Conservation (phyloP, 1,139 yeast genomes). For the Suhomyces panamericanus region DNA sequence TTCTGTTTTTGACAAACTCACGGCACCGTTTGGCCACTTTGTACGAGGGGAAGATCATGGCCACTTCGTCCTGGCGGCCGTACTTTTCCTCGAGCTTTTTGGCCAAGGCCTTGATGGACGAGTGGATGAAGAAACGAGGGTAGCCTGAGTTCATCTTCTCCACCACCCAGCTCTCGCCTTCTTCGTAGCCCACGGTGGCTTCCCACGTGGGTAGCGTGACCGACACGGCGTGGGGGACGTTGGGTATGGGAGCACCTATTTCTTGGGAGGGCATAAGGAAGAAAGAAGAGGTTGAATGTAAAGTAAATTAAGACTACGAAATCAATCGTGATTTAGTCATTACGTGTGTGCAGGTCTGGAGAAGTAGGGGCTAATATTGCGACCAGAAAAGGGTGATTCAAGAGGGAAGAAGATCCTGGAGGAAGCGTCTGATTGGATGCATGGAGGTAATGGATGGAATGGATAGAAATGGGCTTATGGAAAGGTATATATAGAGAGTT, state of each 20-base stretch:
- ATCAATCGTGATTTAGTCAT: neutral
- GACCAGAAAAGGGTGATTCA: too few relatives aligned
- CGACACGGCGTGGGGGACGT: conserved; percentile 89
- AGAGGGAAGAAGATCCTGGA: too few relatives aligned
- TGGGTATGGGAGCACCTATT: conserved; percentile 85
- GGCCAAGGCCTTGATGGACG: conserved; percentile 63
- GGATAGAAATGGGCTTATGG: too few relatives aligned
- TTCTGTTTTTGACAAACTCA: conserved; percentile 55
- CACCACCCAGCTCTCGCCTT: conserved; percentile 84
- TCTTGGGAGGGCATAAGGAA: conserved; percentile 37
- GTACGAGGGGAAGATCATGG: conserved; percentile 76
- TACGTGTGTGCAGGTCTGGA: neutral
- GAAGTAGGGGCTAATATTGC: too few relatives aligned
- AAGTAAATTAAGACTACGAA: too few relatives aligned
- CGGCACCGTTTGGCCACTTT: conserved; percentile 82
- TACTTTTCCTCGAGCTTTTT: conserved; percentile 54
- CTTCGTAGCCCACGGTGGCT: conserved; percentile 88
- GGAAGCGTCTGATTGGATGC: too few relatives aligned
- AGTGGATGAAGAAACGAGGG: conserved; percentile 84
- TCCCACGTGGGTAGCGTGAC: conserved; percentile 95
- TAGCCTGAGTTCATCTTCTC: conserved; percentile 81
- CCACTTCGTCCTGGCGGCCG: conserved; percentile 73
- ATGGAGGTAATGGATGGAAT: too few relatives aligned
- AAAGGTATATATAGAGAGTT: too few relatives aligned
- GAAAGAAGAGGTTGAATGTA: neutral